These are phyloP conservation scores for Tolypocladium amazonense DNA, from an alignment of 2,329 filamentous ascomycete genomes.

Conservation along the genomic window DNA sequence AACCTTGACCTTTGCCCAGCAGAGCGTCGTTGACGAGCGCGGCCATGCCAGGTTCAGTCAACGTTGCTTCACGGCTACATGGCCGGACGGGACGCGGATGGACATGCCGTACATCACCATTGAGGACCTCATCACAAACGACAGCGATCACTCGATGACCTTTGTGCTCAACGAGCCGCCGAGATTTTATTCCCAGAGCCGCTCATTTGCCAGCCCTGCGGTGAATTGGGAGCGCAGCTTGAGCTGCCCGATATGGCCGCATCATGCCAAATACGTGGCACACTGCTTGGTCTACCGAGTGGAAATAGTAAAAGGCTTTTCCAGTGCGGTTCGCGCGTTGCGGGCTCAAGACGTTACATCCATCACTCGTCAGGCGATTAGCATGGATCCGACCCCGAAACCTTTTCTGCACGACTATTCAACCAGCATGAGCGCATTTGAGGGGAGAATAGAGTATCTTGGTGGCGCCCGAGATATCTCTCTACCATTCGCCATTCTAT, in stretches of 20 bases:
- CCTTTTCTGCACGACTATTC: conserved; percentile 8
- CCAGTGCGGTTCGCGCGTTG: conserved; percentile 9
- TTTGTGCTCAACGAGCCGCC: conserved; percentile 43
- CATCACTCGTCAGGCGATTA: conserved; percentile 13
- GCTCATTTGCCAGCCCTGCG: background rate
- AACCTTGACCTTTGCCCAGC: conserved; percentile 32
- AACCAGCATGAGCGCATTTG: conserved; percentile 20
- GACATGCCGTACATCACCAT: conserved; percentile 40
- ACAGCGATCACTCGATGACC: conserved; percentile 26
- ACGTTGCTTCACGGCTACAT: conserved; percentile 27
- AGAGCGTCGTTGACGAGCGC: conserved; percentile 12
- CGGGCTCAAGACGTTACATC: conserved; percentile 12
- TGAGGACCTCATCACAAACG: conserved; percentile 30
- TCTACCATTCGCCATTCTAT: conserved; percentile 41
- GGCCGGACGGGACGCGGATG: conserved; percentile 19
- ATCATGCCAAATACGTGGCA: conserved; percentile 23
- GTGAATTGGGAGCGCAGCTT: conserved; percentile 17
- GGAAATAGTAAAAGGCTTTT: background rate
- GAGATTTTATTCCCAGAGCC: conserved; percentile 29
- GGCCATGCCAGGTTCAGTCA: conserved; percentile 33
- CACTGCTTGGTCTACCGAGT: conserved; percentile 34
- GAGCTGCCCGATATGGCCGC: conserved; percentile 12
- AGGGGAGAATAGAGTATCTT: conserved; percentile 14
- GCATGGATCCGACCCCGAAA: conserved; percentile 2
- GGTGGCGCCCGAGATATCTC: conserved; percentile 15